Conservation (phyloP, 1,284 basidiomycete species). For the Vanrija pseudolonga region DNA sequence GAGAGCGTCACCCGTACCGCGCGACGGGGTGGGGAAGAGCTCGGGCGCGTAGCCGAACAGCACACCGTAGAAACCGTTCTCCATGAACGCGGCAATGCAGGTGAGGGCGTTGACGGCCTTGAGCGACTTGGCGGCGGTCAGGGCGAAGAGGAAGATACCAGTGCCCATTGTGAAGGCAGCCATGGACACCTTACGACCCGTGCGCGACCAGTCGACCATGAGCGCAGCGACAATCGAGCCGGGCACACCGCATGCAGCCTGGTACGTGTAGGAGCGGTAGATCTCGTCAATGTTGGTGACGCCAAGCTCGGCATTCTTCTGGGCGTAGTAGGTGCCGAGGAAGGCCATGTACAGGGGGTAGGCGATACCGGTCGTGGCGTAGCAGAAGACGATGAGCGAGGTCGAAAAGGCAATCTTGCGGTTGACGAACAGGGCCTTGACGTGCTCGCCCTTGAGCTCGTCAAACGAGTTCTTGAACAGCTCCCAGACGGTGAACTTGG, state of each 20-base stretch:
- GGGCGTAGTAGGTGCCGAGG: slow-evolving; percentile 56
- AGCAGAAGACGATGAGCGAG: slow-evolving; percentile 56
- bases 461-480: slow-evolving; percentile 51
- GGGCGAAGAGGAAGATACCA: slow-evolving; percentile 60
- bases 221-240: slow-evolving; percentile 59
- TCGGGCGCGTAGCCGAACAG: slow-evolving; percentile 63
- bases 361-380: slow-evolving; percentile 60
- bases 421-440: slow-evolving; percentile 57
- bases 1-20: slow-evolving; percentile 63
- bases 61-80: slow-evolving; percentile 56
- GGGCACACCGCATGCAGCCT: slow-evolving; percentile 55
- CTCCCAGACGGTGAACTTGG: slow-evolving; percentile 32
- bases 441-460: slow-evolving; percentile 53
- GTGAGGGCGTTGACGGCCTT: slow-evolving; percentile 56
- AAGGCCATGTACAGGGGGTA: slow-evolving; percentile 54
- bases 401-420: slow-evolving; percentile 56
- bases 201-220: slow-evolving; percentile 56
- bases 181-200: slow-evolving; percentile 57
- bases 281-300: slow-evolving; percentile 37
- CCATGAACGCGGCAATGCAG: slow-evolving; percentile 55
- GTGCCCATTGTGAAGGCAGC: slow-evolving; percentile 55
- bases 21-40: slow-evolving; percentile 61
- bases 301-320: slow-evolving; percentile 30
- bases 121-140: slow-evolving; percentile 57
- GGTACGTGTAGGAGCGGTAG: slow-evolving; percentile 55